These are phyloP conservation scores for Bimuria novae-zelandiae DNA, from an alignment of 2,329 filamentous ascomycete species.

Conservation along the genomic window DNA sequence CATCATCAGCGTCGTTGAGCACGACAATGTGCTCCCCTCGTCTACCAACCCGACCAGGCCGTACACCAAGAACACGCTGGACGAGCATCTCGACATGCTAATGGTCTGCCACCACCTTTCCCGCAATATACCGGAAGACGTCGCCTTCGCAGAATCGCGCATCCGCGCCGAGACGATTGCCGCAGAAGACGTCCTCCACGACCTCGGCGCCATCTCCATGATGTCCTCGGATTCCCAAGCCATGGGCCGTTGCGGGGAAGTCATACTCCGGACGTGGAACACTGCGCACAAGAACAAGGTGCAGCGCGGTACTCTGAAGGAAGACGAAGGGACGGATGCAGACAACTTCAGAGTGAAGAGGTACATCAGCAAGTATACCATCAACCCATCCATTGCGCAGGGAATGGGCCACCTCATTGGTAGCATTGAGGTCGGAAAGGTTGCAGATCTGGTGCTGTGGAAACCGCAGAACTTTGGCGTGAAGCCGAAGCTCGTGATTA, in stretches of 20 bases:
- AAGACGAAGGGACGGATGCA: constrained; percentile 77
- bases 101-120: constrained; percentile 97
- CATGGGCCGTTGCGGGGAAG: constrained; percentile 95
- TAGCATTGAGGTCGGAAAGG: constrained; percentile 83
- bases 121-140: constrained; percentile 91
- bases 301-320: constrained; percentile 74
- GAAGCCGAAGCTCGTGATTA: constrained; percentile 80
- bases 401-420: constrained; percentile 88
- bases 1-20: constrained; percentile 91
- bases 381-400: constrained; percentile 90
- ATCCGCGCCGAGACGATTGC: constrained; percentile 97
- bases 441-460: constrained; percentile 90
- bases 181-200: constrained; percentile 93
- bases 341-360: constrained; percentile 93
- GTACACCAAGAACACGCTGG: constrained; percentile 88
- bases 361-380: constrained; percentile 94
- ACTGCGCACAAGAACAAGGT: constrained; percentile 96
- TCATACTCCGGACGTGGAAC: constrained; percentile 92
- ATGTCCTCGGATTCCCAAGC: constrained; percentile 95
- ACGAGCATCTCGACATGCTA: constrained; percentile 96
- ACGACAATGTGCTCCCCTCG: constrained; percentile 83
- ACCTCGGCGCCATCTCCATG: constrained; percentile 95
- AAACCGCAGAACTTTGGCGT: constrained; percentile 82
- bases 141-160: constrained; percentile 91
- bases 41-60: constrained; percentile 93